These are phyloP conservation scores for Colletotrichum agaves DNA, from an alignment of 2,329 filamentous ascomycete species.

Conservation along the genomic window DNA sequence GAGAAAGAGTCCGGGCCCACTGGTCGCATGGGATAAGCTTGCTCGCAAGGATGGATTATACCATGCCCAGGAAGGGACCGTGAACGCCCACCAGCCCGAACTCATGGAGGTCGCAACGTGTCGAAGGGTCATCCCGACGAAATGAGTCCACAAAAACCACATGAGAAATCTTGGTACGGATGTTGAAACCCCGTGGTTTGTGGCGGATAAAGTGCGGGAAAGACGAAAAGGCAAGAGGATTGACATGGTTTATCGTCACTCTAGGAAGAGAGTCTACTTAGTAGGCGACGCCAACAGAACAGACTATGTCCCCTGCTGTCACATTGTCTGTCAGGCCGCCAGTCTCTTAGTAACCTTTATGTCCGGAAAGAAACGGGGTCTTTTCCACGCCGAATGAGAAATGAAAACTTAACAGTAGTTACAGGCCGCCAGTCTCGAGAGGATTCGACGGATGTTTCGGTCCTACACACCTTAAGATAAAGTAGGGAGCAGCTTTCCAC, in stretches of 20 bases:
- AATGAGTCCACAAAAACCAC: neutral
- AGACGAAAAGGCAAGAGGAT: neutral
- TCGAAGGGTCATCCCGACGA: neutral
- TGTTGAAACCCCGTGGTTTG: neutral
- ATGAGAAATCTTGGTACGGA: neutral
- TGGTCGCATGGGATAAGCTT: neutral
- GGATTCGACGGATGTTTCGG: slow-evolving; percentile 16
- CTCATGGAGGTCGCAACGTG: neutral
- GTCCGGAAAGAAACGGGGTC: no score
- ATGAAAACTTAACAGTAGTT: no score
- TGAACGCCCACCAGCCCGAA: neutral
- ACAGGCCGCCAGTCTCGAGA: neutral
- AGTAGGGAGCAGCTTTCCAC: slow-evolving; percentile 4
- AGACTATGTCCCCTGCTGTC: neutral
- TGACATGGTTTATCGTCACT: neutral
- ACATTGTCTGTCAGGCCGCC: slow-evolving; percentile 1
- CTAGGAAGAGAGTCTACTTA: no score
- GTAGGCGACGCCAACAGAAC: neutral
- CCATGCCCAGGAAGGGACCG: neutral
- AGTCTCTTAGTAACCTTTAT: no score
- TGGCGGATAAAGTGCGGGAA: neutral
- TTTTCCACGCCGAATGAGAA: no score
- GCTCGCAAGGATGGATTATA: neutral
- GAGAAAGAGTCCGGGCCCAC: neutral
- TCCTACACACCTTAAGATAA: slow-evolving; percentile 9